phyloP scores from a whole-genome alignment of 148 eudicot genomes.

The Cornus controversa region DNA sequence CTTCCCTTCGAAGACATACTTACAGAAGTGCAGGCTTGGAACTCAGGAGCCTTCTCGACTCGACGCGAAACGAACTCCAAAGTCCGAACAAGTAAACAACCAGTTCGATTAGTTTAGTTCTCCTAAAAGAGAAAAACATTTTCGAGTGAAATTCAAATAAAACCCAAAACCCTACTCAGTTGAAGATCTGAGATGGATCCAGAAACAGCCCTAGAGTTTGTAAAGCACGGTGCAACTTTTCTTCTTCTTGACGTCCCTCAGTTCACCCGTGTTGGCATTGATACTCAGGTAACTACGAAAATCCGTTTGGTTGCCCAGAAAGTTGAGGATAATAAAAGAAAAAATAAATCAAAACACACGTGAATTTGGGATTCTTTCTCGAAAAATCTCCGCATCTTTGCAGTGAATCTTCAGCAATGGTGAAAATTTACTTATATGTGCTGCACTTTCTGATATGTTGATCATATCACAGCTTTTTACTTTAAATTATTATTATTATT shows the following conservation, averaged over 20 bases:
- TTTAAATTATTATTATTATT: too few species aligned
- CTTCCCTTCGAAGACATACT: too few species aligned
- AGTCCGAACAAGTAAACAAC: too few species aligned
- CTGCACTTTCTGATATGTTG: neutral
- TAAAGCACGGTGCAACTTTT: conserved; percentile 69
- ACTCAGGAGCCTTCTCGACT: too few species aligned
- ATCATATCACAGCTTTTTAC: neutral
- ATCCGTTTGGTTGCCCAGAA: neutral
- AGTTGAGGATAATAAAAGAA: neutral
- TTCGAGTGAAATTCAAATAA: too few species aligned
- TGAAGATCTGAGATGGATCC: conserved; percentile 54
- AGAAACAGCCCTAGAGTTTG: conserved; percentile 61
- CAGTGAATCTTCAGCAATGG: too few species aligned
- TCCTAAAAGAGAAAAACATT: too few species aligned
- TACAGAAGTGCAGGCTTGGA: too few species aligned
- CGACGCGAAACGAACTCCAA: too few species aligned
- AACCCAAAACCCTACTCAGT: neutral
- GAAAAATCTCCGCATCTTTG: too few species aligned
- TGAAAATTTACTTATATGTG: neutral
- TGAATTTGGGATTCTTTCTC: too few species aligned
- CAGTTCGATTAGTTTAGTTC: too few species aligned
- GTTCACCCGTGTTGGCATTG: conserved; percentile 74
- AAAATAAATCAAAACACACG: neutral
- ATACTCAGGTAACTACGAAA: conserved; percentile 63
- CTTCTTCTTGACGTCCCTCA: conserved; percentile 84